Evolutionary conservation across 164 flowering plant species (phyloP), one percentile per base, ranked within the genome.

Genomic region (Dillenia turbinata): DNA sequence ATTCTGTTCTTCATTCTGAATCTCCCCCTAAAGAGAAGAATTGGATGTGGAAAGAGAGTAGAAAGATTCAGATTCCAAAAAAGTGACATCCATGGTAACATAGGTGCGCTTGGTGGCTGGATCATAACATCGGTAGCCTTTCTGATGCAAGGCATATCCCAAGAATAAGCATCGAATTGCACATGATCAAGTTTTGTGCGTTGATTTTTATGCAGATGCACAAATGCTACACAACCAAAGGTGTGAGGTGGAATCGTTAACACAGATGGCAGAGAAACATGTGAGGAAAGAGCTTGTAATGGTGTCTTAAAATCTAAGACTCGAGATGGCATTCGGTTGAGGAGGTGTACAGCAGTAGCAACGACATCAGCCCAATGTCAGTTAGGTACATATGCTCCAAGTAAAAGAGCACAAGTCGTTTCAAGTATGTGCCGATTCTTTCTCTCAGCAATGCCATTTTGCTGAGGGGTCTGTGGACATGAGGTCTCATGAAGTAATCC

Each of bases 11-110:
- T 64, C 67, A 22, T 56, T 8, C 49, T 26, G 3, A 44, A 5
- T 56, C 67, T 49, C 62, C 68, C 62, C 56, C 46, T 48, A 47
- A 49, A 49, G 62, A 49, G 55, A 56, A 49, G 50, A 40, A 40
- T 6, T 16, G 55, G 61, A 7, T 44, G 50, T 19, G 22, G 22
- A 1, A 19, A 1, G 22, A 19, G 22, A 19, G 50, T 2, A 65
- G 19, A 48, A 65, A 49, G 44, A 8, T 16, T 57, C 48, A 11
- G n/a, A 7, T 57, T 65, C 68, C 54, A 56, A 8, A 49, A 65
- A 65, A 44, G 68, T 65, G 44, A 57, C 68, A 33, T 65, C 61
- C 68, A 61, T 61, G 33, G 47, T n/a, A 1, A 61, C 14, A 61
- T 61, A 50, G 9, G 40, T 40, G 33, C 64, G 47, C 8, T 51